Evolutionary conservation across 306 rosid genomes (phyloP), one percentile per base, ranked within the genome.

Genomic region (Trifolium repens): DNA sequence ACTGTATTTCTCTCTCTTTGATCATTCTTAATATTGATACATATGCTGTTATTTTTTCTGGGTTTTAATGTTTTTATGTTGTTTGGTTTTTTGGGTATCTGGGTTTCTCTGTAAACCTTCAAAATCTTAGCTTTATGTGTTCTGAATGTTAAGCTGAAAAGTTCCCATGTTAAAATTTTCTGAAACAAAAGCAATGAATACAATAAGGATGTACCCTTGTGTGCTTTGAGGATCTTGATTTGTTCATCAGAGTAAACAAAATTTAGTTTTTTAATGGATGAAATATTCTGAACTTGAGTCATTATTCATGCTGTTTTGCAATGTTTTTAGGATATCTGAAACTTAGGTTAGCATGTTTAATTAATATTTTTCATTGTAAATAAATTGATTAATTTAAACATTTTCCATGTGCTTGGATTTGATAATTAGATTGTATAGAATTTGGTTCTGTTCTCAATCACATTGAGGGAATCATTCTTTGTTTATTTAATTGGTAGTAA

Each of bases 281-380:
- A 62, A 53, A 16, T 79, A 32, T 80, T n/a, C 32, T 78, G 62
- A 66, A 37, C 70, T 60, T 61, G 57, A 72, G 59, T 73, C 67
- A 7, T 67, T 22, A 22, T 22, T 22, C 24, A 22, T 22, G 43
- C 52, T 15, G 14, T 52, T 42, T 67, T 79, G 62, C 32, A 47
- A 34, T 39, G 77, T 54, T 62, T 63, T 58, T 24, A 67, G 15
- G 63, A 63, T 67, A 82, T 44, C 65, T 68, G 71, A 46, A 74
- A 67, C 44, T 77, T 68, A 32, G 72, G n/a, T 75, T 52, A n/a
- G 66, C 55, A 61, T 35, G 74, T 72, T n/a, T 69, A 40, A 9
- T 47, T 62, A 43, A 32, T 60, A 34, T 8, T 72, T 53, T 73
- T 77, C 43, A 22, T 62, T 68, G 49, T 44, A 17, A 76, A 4